Evolutionary conservation across 768 basidiomycete species (phyloP).

Genomic region (Sporobolomyces phaffii): DNA sequence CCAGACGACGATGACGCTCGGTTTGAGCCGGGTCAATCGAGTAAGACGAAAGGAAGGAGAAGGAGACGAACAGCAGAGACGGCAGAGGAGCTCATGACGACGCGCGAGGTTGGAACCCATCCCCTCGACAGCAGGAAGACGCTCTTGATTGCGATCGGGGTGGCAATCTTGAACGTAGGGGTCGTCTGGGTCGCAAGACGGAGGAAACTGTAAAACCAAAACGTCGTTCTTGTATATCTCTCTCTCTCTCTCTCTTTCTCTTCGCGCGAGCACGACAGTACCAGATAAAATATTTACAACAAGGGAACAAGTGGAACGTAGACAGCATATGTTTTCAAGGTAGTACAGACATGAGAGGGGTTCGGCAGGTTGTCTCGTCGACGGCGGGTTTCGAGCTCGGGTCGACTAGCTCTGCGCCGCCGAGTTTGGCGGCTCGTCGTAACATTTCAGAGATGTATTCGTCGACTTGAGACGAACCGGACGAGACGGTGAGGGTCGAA

Average conservation of each 20-base stretch:
- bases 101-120: too few relatives aligned
- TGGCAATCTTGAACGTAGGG: not conserved
- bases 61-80: not conserved
- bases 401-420: not conserved
- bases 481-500: constrained; percentile 6
- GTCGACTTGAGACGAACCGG: not conserved
- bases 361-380: not conserved
- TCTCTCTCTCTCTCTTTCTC: not conserved
- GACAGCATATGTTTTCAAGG: too few relatives aligned
- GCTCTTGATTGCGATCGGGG: not conserved
- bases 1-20: too few relatives aligned
- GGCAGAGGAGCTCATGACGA: not conserved
- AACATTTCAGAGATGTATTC: constrained; percentile 10
- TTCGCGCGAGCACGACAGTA: too few relatives aligned
- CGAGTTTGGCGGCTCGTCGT: not conserved
- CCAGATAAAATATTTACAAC: too few relatives aligned
- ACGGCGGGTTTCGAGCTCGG: not conserved
- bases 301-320: too few relatives aligned
- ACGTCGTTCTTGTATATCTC: not conserved
- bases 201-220: constrained; percentile 3
- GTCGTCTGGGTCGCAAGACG: not conserved
- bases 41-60: too few relatives aligned
- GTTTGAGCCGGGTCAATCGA: not conserved
- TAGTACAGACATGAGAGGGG: not conserved
- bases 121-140: not conserved